Percentiles rank a stretch among this genome's conserved stretches.
phyloP scores from a whole-genome alignment of 2,329 filamentous ascomycete genomes.

The Phaeosphaeriaceae sp. region DNA sequence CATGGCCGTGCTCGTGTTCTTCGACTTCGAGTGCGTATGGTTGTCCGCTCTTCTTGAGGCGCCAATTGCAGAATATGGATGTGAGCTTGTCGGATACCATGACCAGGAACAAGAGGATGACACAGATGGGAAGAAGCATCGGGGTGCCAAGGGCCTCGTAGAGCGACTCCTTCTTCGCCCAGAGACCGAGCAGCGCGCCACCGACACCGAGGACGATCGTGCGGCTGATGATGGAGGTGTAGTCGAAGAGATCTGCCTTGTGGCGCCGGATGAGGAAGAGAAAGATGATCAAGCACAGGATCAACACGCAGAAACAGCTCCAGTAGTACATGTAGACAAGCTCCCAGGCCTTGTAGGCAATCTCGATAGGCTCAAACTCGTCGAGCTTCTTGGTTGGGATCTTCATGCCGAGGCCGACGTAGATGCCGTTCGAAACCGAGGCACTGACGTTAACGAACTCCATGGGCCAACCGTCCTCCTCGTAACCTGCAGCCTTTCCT shows the following conservation, averaged over 20 bases:
- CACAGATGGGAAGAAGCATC: slow-evolving; percentile 44
- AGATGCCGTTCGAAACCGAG: slow-evolving; percentile 40
- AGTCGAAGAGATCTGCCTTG: slow-evolving; percentile 51
- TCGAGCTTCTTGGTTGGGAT: slow-evolving; percentile 39
- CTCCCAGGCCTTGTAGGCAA: slow-evolving; percentile 39
- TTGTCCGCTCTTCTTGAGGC: slow-evolving; percentile 37
- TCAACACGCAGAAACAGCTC: slow-evolving; percentile 45
- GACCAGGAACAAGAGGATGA: slow-evolving; percentile 45
- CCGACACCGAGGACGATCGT: slow-evolving; percentile 36
- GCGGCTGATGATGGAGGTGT: slow-evolving; percentile 44
- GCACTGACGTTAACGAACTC: slow-evolving; percentile 30
- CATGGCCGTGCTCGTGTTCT: slow-evolving; percentile 32
- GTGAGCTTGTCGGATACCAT: slow-evolving; percentile 40
- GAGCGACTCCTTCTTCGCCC: slow-evolving; percentile 27
- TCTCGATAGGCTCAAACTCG: slow-evolving; percentile 28
- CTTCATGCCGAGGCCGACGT: slow-evolving; percentile 44
- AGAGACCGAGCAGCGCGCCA: slow-evolving; percentile 38
- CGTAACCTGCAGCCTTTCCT: slow-evolving; percentile 21
- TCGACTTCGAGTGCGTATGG: slow-evolving; percentile 41
- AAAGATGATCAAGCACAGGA: slow-evolving; percentile 48
- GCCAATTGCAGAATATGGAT: slow-evolving; percentile 39
- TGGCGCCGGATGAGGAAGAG: slow-evolving; percentile 51
- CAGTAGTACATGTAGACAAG: slow-evolving; percentile 50
- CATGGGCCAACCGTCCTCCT: slow-evolving; percentile 18
- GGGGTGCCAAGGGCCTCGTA: slow-evolving; percentile 41